Evolutionary conservation across 75 land plant species (phyloP), one percentile per base, ranked within the genome.

Genomic region (Azolla pinnata): DNA sequence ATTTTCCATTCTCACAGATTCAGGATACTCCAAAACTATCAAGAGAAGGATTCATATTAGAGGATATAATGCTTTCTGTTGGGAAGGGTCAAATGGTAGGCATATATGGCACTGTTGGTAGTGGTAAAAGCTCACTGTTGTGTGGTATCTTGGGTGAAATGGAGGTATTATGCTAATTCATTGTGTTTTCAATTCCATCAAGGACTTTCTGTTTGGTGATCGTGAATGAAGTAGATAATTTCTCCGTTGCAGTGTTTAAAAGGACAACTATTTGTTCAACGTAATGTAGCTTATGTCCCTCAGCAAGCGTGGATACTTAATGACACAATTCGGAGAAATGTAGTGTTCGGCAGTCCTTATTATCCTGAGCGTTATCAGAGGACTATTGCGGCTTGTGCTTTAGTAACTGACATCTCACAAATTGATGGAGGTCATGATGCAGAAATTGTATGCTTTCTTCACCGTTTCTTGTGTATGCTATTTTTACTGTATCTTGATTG

Each of bases 281-380:
- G 46, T 18, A 25, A 50, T 4, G 70, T 66, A 21, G 69, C 68
- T 0, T 73, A 73, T 48, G 65, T 54, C 25, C 75, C 75, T 14
- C 75, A 73, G 45, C 63, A 66, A 46, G 60, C 75, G 19, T 73
- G 75, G 75, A 73, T 73, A 49, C 44, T 73, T 52, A 73, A 73
- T 66, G 75, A 42, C 33, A 67, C 75, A 8, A 56, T 73, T 7
- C 57, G 70, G 0, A 9, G 53, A 32, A 73, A 73, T 34, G 57
- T 73, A 38, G 46, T 73, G 4, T 73, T 65, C 38, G 57, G 44
- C n/a, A 60, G 23, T 35, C 51, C 47, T 12, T 73, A 23, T 73
- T 50, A 61, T 44, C 33, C 48, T 17, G 29, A n/a, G 16, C 75
- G 64, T 1, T 73, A 73, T 60, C 54, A 61, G 16, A 42, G 30